Conservation (phyloP, 371 early-diverging fungal genomes). For the Syncephalis fuscata region DNA sequence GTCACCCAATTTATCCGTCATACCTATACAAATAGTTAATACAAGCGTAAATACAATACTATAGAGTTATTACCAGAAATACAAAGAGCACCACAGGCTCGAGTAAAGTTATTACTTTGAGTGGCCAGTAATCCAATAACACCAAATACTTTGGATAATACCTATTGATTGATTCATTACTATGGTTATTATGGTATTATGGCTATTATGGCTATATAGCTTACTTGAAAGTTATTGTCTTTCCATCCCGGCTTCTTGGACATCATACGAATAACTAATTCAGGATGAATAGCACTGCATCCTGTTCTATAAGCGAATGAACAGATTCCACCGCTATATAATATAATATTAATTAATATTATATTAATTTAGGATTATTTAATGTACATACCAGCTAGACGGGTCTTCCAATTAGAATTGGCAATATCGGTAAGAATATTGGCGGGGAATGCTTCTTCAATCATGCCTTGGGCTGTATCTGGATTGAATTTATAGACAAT, state of each 20-base stretch:
- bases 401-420: slow-evolving; percentile 70
- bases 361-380: background rate
- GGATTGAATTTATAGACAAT: slow-evolving; percentile 41
- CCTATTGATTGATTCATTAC: too few species aligned
- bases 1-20: slow-evolving; percentile 86
- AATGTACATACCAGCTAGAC: slow-evolving; percentile 38
- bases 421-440: slow-evolving; percentile 36
- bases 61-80: slow-evolving; percentile 26
- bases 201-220: too few species aligned
- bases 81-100: slow-evolving; percentile 53
- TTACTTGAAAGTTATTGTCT: slow-evolving; percentile 88
- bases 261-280: slow-evolving; percentile 63
- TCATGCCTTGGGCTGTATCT: slow-evolving; percentile 44
- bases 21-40: slow-evolving; percentile 13
- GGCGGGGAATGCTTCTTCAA: slow-evolving; percentile 42
- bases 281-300: slow-evolving; percentile 29
- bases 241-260: slow-evolving; percentile 84
- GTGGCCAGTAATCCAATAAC: slow-evolving; percentile 47
- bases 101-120: slow-evolving; percentile 40
- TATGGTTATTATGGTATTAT: too few species aligned
- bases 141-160: slow-evolving; percentile 20
- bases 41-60: background rate
- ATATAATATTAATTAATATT: background rate
- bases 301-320: slow-evolving; percentile 32
- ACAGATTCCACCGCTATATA: slow-evolving; percentile 52